Evolutionary conservation across 192 early-diverging fungal species (phyloP).

Genomic region (Kappamyces sp.): DNA sequence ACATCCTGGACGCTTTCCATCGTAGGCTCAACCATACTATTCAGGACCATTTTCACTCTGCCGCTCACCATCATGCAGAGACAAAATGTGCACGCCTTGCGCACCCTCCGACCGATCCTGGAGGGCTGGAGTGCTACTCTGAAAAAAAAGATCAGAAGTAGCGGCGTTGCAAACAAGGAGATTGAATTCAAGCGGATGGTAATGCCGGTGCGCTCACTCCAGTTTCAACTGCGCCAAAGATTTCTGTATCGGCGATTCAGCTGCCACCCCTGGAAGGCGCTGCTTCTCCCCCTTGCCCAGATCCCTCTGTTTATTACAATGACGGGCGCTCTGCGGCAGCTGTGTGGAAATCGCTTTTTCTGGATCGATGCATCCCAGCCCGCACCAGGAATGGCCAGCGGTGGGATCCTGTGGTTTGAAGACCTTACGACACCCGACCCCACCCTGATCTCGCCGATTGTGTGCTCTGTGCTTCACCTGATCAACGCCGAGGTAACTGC

Average conservation of each 20-base stretch:
- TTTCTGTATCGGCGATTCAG: conserved; percentile 50
- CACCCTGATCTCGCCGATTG: conserved; percentile 61
- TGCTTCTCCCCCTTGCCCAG: conserved; percentile 65
- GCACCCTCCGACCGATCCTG: too few species aligned
- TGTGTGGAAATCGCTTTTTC: conserved; percentile 57
- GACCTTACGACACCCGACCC: conserved; percentile 61
- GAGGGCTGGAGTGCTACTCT: too few species aligned
- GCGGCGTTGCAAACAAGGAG: too few species aligned
- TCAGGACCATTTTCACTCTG: too few species aligned
- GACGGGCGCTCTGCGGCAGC: conserved; percentile 59
- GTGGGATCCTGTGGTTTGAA: conserved; percentile 59
- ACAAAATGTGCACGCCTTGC: too few species aligned
- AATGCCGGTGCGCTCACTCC: too few species aligned
- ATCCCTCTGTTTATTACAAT: conserved; percentile 70
- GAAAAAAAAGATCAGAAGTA: too few species aligned
- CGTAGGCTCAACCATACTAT: too few species aligned
- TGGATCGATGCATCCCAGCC: conserved; percentile 37
- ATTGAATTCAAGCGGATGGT: too few species aligned
- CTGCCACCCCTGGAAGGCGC: conserved; percentile 54
- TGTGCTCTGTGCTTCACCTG: conserved; percentile 57
- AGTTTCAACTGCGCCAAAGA: too few species aligned
- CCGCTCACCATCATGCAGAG: too few species aligned
- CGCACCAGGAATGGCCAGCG: conserved; percentile 43
- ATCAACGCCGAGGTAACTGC: conserved; percentile 63
- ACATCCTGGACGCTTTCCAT: too few species aligned